phyloP scores from a whole-genome alignment of 1,139 yeast species.

The Kluyveromyces marxianus region DNA sequence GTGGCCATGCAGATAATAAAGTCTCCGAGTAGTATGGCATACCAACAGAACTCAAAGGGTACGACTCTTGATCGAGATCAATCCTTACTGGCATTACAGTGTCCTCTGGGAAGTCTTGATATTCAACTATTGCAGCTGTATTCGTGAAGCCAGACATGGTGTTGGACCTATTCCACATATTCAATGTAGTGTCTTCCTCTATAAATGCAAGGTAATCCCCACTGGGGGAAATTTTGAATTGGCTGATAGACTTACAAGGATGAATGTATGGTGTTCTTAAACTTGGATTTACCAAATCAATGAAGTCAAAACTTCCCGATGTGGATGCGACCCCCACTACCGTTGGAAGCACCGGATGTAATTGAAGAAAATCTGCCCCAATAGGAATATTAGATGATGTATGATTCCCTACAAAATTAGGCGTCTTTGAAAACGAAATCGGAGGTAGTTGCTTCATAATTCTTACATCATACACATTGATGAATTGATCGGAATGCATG shows the following conservation, averaged over 20 bases:
- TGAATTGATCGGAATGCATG: slow-evolving; percentile 66
- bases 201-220: slow-evolving; percentile 73
- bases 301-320: slow-evolving; percentile 76
- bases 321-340: slow-evolving; percentile 68
- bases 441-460: slow-evolving; percentile 72
- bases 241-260: slow-evolving; percentile 44
- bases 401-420: slow-evolving; percentile 16
- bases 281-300: slow-evolving; percentile 75
- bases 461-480: slow-evolving; percentile 74
- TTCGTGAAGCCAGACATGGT: slow-evolving; percentile 30
- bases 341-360: slow-evolving; percentile 84
- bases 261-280: slow-evolving; percentile 53
- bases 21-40: slow-evolving; percentile 81
- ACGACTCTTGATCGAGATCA: slow-evolving; percentile 36
- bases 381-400: slow-evolving; percentile 41
- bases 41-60: slow-evolving; percentile 67
- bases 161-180: slow-evolving; percentile 52
- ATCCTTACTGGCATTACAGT: slow-evolving; percentile 33
- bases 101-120: slow-evolving; percentile 31
- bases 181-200: slow-evolving; percentile 58
- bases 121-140: slow-evolving; percentile 32
- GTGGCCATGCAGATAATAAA: slow-evolving; percentile 74
- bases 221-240: slow-evolving; percentile 62
- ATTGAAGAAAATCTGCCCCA: slow-evolving; percentile 77
- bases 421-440: slow-evolving; percentile 47